Evolutionary conservation across 345 rosid species (phyloP).

Genomic region (Pseudoturritis turrita): DNA sequence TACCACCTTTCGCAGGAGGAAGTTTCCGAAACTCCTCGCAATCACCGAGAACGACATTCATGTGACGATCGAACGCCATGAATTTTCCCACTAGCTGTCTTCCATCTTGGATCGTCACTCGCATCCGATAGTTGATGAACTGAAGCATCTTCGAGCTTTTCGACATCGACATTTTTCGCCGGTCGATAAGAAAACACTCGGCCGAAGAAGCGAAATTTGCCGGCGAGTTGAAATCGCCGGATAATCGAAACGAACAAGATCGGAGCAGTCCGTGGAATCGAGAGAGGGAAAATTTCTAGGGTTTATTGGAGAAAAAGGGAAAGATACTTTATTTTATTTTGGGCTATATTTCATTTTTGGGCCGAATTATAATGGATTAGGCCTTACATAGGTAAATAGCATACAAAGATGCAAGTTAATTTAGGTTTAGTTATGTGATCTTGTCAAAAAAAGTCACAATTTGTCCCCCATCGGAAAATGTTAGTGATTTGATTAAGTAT

Average conservation of each 20-base stretch:
- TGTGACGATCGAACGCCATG: slow-evolving; percentile 99
- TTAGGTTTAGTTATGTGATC: no score
- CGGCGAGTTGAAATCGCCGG: slow-evolving; percentile 13
- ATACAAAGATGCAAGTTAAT: no score
- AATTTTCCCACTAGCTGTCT: slow-evolving; percentile 94
- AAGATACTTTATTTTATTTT: no score
- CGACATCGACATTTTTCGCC: slow-evolving; percentile 77
- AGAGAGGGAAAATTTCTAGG: no score
- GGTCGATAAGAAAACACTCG: not conserved
- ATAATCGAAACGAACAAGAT: not conserved
- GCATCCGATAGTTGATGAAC: slow-evolving; percentile 94
- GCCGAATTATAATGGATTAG: no score
- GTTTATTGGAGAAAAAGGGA: no score
- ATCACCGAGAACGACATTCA: slow-evolving; percentile 96
- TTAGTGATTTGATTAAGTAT: no score
- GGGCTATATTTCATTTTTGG: no score
- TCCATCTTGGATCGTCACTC: slow-evolving; percentile 96
- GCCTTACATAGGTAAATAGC: no score
- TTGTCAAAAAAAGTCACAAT: no score
- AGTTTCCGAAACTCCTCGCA: slow-evolving; percentile 98
- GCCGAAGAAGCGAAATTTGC: not conserved
- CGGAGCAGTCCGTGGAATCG: not conserved
- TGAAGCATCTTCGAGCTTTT: slow-evolving; percentile 99
- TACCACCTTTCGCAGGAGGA: slow-evolving; percentile 76
- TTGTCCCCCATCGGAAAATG: no score